A percentile compares a stretch with the other conserved stretches of the same genome.
Evolutionary conservation across 73 alveolate species (phyloP).

Genomic region (Diophrys sp.): DNA sequence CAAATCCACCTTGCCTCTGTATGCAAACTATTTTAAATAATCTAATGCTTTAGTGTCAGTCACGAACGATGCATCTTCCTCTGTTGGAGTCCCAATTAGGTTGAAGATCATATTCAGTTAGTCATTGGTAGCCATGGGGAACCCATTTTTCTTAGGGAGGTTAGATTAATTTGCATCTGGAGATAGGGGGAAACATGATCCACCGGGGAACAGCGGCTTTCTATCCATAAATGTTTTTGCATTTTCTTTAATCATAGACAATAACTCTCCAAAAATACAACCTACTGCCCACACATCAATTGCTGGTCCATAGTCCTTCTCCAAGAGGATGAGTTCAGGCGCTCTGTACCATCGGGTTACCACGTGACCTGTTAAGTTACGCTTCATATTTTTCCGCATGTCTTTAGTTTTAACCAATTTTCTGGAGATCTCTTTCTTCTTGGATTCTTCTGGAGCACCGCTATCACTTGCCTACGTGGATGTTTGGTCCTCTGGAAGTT

Average conservation of each 20-base stretch:
- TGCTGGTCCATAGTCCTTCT: conserved; percentile 71
- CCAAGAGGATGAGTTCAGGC: conserved; percentile 73
- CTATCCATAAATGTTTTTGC: conserved; percentile 69
- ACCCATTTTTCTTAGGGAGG: conserved; percentile 25
- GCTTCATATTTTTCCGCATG: conserved; percentile 46
- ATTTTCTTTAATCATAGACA: conserved; percentile 75
- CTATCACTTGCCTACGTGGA: not conserved
- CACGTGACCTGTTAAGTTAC: conserved; percentile 88
- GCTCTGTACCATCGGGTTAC: conserved; percentile 91
- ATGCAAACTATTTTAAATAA: conserved; percentile 15
- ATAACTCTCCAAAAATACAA: conserved; percentile 71
- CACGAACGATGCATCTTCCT: conserved; percentile 37
- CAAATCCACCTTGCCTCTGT: conserved; percentile 28
- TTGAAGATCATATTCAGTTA: conserved; percentile 60
- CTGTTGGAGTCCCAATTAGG: conserved; percentile 63
- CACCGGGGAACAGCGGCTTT: conserved; percentile 86
- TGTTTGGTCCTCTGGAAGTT: not conserved
- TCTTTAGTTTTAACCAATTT: conserved; percentile 24
- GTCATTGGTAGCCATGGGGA: conserved; percentile 27
- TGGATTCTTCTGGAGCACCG: conserved; percentile 19
- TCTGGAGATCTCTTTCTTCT: conserved; percentile 25
- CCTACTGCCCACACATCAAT: conserved; percentile 86
- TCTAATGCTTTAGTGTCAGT: conserved; percentile 45
- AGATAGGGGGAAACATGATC: conserved; percentile 82
- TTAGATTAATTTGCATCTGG: conserved; percentile 49